Evolutionary conservation across 192 early-diverging fungal genomes (phyloP).

Genomic region (Mortierella hygrophila): DNA sequence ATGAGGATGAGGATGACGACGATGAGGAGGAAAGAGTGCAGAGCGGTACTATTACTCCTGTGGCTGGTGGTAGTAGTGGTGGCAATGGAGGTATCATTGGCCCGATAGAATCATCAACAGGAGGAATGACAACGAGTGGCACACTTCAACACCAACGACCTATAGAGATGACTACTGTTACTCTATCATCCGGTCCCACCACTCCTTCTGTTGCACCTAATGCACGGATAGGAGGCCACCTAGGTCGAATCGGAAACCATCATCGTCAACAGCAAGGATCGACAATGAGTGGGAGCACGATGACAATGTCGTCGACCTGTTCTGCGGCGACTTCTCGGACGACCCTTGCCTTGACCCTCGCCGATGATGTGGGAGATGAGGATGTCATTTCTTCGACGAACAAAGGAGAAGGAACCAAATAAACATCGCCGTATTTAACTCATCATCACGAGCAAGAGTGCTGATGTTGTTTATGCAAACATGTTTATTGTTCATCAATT

Average conservation of each 20-base stretch:
- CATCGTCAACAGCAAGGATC: neutral
- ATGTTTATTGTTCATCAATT: too few relatives aligned
- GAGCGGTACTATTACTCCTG: neutral
- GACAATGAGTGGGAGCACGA: neutral
- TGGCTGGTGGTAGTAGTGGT: neutral
- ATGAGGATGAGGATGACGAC: slow-evolving; percentile 23
- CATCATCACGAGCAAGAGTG: too few relatives aligned
- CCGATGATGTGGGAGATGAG: neutral
- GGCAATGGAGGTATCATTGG: neutral
- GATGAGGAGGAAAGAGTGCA: slow-evolving; percentile 9
- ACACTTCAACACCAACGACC: slow-evolving; percentile 11
- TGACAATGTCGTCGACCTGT: neutral
- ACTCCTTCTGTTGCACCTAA: neutral
- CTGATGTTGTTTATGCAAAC: too few relatives aligned
- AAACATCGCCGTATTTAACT: too few relatives aligned
- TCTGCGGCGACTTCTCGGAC: slow-evolving; percentile 12
- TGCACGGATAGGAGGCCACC: neutral
- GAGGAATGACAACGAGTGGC: neutral
- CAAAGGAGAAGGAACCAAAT: too few relatives aligned
- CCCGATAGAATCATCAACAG: neutral
- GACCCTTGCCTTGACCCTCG: neutral
- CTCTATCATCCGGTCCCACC: neutral
- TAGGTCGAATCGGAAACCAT: neutral
- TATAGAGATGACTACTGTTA: slow-evolving; percentile 16
- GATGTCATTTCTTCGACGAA: too few relatives aligned